Base-by-base conservation (phyloP, 192 early-diverging fungal species). In the Obelidium mucronatum region DNA sequence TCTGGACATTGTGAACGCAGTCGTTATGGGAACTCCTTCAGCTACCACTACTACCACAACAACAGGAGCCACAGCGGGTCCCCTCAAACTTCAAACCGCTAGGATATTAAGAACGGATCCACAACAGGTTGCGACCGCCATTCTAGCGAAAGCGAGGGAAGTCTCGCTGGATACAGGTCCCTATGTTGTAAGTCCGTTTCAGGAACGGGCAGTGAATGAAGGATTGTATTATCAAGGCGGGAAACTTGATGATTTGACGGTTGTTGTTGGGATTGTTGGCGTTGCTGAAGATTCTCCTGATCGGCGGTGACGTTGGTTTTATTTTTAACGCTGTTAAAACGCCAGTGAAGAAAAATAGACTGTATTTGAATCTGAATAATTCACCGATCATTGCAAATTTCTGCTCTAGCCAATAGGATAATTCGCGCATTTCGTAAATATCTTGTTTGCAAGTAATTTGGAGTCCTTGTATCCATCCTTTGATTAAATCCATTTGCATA, bases 161-260 rank as follows among this genome's bases (percentile, higher is more conserved):
- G 91, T 94, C 3, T 91, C 91, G 77, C 93, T 96, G 82, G 95
- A 99, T 69, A 79, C 86, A 35, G 54, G 56, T 22, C 83, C 92
- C 54, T 90, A 89, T 71, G 81, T 89, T 5, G 82, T 88, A 35
- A 93, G 91, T 70, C 97, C 97, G 3, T 99, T 99, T 86, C 94
- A 97, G 83, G 89, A 86, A 67, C 89, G 95, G 24, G 97, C 97
- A 1, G 93, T 96, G 78, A 90, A 96, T 74, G 97, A 99, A 82
- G 97, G 96, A 17, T 83, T 95, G 34, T 94, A 94, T 79, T 94
- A 92, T 81, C 90, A 94, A 81, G 97, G 97, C 44, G 97, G 97
- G 51, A 99, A 99, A 75, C 82, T 88, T 73, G 97, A 99, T 82
- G 97, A 99, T 82, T 94, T 97, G 67, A 95, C 93, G 24, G 94